phyloP scores from a whole-genome alignment of 805 yeast genomes.

The Wickerhamomyces silvicola region DNA sequence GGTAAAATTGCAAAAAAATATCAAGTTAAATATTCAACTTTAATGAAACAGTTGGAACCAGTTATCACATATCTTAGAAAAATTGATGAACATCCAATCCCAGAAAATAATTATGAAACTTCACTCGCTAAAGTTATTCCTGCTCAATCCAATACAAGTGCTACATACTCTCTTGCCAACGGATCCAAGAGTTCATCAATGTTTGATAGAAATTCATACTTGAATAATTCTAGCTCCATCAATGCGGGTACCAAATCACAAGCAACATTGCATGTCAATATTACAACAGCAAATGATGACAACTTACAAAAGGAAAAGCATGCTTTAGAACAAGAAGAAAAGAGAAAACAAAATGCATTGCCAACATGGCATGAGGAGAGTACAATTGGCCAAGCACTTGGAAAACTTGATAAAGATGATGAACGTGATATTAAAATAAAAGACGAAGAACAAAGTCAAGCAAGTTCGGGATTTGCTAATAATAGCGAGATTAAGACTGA shows the following conservation, averaged over 20 bases:
- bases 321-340: conserved; percentile 59
- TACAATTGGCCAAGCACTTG: conserved; percentile 71
- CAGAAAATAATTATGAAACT: conserved; percentile 85
- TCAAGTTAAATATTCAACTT: conserved; percentile 71
- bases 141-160: conserved; percentile 62
- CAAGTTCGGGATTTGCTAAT: conserved; percentile 3
- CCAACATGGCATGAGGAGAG: conserved; percentile 95
- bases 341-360: conserved; percentile 85
- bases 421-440: conserved; percentile 16
- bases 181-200: conserved; percentile 34
- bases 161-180: conserved; percentile 61
- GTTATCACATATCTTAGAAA: conserved; percentile 75
- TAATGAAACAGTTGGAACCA: conserved; percentile 89
- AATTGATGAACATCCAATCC: conserved; percentile 72
- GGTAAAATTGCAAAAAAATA: conserved; percentile 74
- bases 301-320: conserved; percentile 58
- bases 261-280: conserved; percentile 85
- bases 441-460: conserved; percentile 13
- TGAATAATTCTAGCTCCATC: conserved; percentile 35
- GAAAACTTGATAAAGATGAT: conserved; percentile 48
- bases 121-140: conserved; percentile 81
- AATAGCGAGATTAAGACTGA: conserved; percentile 8
- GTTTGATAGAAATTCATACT: conserved; percentile 33
- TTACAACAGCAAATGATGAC: conserved; percentile 81
- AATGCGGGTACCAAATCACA: conserved; percentile 59